Base-by-base conservation (phyloP, 148 eudicot genomes). In the Spergularia bocconei region DNA sequence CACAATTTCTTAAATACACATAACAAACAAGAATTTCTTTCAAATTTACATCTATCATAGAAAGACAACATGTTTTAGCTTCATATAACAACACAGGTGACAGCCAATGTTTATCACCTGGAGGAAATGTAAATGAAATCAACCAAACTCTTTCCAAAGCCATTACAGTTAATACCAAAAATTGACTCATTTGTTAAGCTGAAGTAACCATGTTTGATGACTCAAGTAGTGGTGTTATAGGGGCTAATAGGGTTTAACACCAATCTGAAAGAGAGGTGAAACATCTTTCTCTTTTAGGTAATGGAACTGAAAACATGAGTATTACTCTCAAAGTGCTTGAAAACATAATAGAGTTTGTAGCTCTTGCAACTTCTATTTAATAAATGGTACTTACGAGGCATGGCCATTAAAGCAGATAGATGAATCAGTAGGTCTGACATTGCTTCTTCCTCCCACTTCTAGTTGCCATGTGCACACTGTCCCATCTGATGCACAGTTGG, bases 381-480 rank as follows among this genome's bases (percentile, higher is more conserved):
- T 66, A 70, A 25, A 73, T 41, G 71, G 71, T 68, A 82, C 97
- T 50, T 91, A 96, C 99, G 89, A 86, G 51, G 96, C 95, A 72
- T 91, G 83, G 77, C 91, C 91, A 76, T 86, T 91, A 83, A 96
- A 96, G 91, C 99, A 96, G 75, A 87, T 77, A 66, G 92, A 84
- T 69, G 97, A 93, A 79, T 96, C 98, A 33, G 97, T 91, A 76
- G 99, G 99, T 51, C 79, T 79, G 82, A 96, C 86, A 69, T 91
- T 92, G 86, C 90, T 91, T 82, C 95, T 85, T 83, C 99, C 99
- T 79, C 98, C 99, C 48, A 92, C 98, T 86, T 92, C 99, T 78
- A 96, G 88, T 86, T 96, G 98, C 99, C 99, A 96, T 48, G 98
- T 85, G 84, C 93, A 89, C 20, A 96, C 92, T 57, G 97, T 91